Evolutionary conservation across 1,284 basidiomycete species (phyloP).

Genomic region (Cutaneotrichosporon dermatis): DNA sequence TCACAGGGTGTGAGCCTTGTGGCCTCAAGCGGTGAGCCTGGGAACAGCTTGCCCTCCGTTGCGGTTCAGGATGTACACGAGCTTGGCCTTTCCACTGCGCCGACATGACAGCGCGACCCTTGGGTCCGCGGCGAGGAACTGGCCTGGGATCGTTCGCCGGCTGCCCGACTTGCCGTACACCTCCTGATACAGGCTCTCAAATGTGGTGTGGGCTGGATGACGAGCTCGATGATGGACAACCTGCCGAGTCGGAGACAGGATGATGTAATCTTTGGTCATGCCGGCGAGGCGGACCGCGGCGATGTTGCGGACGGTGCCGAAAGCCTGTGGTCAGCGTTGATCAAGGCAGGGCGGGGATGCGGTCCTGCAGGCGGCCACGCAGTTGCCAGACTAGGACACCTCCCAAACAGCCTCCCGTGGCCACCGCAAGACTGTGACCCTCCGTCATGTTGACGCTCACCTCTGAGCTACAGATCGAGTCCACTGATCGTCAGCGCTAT

Average conservation of each 20-base stretch:
- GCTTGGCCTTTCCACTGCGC: slow-evolving; percentile 59
- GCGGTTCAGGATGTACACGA: slow-evolving; percentile 88
- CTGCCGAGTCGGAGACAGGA: slow-evolving; percentile 89
- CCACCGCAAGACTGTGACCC: no score
- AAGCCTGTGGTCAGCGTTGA: slow-evolving; percentile 51
- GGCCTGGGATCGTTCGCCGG: slow-evolving; percentile 78
- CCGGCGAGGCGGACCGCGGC: slow-evolving; percentile 87
- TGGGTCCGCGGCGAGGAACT: slow-evolving; percentile 88
- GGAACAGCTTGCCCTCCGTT: slow-evolving; percentile 94
- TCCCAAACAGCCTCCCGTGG: no score
- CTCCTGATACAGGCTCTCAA: slow-evolving; percentile 85
- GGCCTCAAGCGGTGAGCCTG: slow-evolving; percentile 93
- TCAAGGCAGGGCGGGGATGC: no score
- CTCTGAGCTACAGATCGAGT: slow-evolving; percentile 46
- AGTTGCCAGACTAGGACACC: no score
- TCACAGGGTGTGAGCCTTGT: slow-evolving; percentile 85
- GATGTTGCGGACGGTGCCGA: slow-evolving; percentile 82
- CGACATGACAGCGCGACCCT: slow-evolving; percentile 85
- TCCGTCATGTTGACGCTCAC: no score
- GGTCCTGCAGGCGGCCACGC: no score
- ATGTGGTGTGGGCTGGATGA: slow-evolving; percentile 67
- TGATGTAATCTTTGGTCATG: slow-evolving; percentile 92
- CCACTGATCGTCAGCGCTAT: slow-evolving; percentile 20
- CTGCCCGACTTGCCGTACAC: slow-evolving; percentile 89
- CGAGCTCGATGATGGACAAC: slow-evolving; percentile 85